These are phyloP conservation scores for Penicillium silybi DNA, from an alignment of 495 filamentous ascomycete genomes.

Conservation along the genomic window DNA sequence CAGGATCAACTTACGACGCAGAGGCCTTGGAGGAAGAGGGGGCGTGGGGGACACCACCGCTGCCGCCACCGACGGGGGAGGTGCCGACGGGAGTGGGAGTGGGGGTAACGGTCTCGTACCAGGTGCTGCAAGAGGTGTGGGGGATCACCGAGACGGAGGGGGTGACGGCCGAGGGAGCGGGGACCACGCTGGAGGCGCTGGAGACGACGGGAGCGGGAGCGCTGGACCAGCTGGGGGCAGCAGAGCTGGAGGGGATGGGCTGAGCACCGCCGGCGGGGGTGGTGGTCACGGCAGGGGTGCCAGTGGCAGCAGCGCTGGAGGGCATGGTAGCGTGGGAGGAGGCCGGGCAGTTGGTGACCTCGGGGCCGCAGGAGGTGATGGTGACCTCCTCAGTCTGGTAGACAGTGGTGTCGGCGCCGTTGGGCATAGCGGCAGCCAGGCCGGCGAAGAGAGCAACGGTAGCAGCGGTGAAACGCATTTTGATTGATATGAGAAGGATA, in stretches of 20 bases:
- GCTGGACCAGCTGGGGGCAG: slow-evolving; percentile 6
- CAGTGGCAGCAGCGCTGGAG: slow-evolving; percentile 11
- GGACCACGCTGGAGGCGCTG: slow-evolving; percentile 6
- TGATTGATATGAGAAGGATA: slow-evolving; percentile 35
- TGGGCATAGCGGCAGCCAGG: slow-evolving; percentile 38
- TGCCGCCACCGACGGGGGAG: slow-evolving; percentile 19
- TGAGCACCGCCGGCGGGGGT: slow-evolving; percentile 9
- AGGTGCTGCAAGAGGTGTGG: not conserved
- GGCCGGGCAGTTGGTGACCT: slow-evolving; percentile 57
- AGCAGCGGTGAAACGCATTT: slow-evolving; percentile 53
- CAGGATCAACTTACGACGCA: slow-evolving; percentile 7
- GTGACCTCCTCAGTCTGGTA: slow-evolving; percentile 53
- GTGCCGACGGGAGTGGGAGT: slow-evolving; percentile 16
- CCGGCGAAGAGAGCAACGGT: slow-evolving; percentile 49
- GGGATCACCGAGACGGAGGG: not conserved
- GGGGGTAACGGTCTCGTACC: slow-evolving; percentile 3
- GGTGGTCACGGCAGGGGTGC: slow-evolving; percentile 13
- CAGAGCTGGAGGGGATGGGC: slow-evolving; percentile 17
- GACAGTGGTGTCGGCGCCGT: slow-evolving; percentile 41
- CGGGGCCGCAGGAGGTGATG: slow-evolving; percentile 57
- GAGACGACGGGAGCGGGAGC: slow-evolving; percentile 11
- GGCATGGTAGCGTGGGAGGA: slow-evolving; percentile 14
- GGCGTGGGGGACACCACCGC: slow-evolving; percentile 23
- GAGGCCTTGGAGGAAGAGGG: slow-evolving; percentile 10
- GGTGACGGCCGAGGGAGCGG: slow-evolving; percentile 3